Evolutionary conservation across 805 yeast species (phyloP), one percentile per base, ranked within the genome.

Genomic region (Candida maesae): DNA sequence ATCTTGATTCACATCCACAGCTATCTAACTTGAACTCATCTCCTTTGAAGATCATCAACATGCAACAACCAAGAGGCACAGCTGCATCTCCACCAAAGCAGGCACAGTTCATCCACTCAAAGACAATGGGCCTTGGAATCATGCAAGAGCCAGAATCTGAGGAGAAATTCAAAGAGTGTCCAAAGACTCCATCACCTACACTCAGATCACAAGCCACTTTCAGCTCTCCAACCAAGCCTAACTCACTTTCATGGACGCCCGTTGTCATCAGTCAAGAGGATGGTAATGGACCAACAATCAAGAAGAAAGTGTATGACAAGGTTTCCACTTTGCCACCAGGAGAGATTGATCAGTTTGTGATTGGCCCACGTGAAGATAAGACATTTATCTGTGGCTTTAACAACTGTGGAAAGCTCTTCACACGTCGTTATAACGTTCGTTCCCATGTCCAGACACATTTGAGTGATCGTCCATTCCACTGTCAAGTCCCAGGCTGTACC

Each of bases 361-460:
- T 73, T 38, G 95, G 95, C 1, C 89, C 96, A 6, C 83, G 84
- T 49, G 76, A 68, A 23, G 76, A 83, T 36, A 84, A 81, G 45
- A 68, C 74, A 23, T 95, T 74, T 65, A 72, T 79, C 27, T 93
- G 99, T 63, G 71, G 75, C 44, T 91, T 71, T 61, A 76, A 83
- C 13, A 71, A 72, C 40, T 93, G 99, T 65, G 84, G 85, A 9
- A 89, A 93, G 64, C 67, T 74, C 40, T 91, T 93, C 64, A 79
- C 89, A 7, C 73, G 99, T 56, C 72, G 96, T 35, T 95, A 95
- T 63, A 93, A 93, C 56, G 87, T 88, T 11, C 70, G 98, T 47
- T 87, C 96, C 0, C 99, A 93, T 61, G 90, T 93, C 42, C 99
- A 93, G 60, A 93, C 99, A 1, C 99, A 93, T 68, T 65, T 93